These are phyloP conservation scores for Calonectria crousiana DNA, from an alignment of 2,329 filamentous ascomycete genomes.

Conservation along the genomic window DNA sequence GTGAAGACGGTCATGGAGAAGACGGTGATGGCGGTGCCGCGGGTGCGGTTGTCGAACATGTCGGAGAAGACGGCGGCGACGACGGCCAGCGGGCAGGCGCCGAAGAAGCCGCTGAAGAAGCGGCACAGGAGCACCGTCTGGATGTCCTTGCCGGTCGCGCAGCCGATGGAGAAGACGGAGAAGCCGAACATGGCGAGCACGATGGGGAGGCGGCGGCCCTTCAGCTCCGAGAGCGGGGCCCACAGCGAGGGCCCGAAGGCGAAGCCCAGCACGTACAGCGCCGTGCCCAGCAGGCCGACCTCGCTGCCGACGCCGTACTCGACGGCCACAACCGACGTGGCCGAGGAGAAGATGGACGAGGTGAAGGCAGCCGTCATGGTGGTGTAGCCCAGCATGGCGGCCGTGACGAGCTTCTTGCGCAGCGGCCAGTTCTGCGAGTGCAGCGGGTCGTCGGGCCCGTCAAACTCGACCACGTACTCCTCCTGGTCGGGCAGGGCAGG, in stretches of 20 bases:
- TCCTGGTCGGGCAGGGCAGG: constrained; percentile 77
- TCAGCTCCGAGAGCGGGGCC: constrained; percentile 79
- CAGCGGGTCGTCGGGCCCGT: constrained; percentile 83
- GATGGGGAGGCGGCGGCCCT: constrained; percentile 73
- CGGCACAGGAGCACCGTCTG: constrained; percentile 78
- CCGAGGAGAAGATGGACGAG: constrained; percentile 80
- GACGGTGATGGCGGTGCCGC: constrained; percentile 62
- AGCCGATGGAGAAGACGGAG: constrained; percentile 74
- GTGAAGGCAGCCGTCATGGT: constrained; percentile 79
- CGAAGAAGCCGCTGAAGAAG: constrained; percentile 81
- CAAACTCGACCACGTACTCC: constrained; percentile 87
- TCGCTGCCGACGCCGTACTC: constrained; percentile 72
- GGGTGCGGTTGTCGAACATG: constrained; percentile 75
- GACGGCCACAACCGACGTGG: constrained; percentile 67
- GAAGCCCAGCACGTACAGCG: constrained; percentile 78
- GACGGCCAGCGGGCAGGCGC: constrained; percentile 75
- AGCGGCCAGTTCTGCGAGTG: constrained; percentile 91
- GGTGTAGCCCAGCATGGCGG: constrained; percentile 78
- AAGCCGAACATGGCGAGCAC: constrained; percentile 76
- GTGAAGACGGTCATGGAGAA: constrained; percentile 69
- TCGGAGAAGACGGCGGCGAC: constrained; percentile 80
- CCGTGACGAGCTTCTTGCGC: constrained; percentile 79
- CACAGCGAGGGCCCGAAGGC: constrained; percentile 79
- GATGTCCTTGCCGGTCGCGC: constrained; percentile 75
- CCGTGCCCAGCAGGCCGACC: constrained; percentile 74